phyloP scores from a whole-genome alignment of 371 early-diverging fungal genomes.

The Mortierella sp. region DNA sequence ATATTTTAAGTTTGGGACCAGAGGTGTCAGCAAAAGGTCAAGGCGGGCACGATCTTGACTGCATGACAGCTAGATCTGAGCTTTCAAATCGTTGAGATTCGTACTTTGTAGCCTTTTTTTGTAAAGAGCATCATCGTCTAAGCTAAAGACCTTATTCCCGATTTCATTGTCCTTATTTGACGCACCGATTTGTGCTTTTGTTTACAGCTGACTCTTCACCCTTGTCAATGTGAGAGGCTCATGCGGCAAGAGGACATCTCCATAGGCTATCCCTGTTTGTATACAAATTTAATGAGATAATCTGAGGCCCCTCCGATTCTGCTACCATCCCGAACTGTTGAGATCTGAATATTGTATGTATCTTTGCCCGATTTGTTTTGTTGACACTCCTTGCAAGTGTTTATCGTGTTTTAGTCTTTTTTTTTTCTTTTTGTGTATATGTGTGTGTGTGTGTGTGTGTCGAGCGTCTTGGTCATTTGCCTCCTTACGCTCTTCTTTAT shows the following conservation, averaged over 20 bases:
- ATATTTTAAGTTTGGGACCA: background rate
- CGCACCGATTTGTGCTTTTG: background rate
- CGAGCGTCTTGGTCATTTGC: background rate
- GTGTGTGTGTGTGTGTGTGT: background rate
- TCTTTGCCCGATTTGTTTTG: background rate
- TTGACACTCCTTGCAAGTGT: background rate
- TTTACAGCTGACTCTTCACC: slow-evolving; percentile 2
- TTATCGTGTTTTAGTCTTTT: background rate
- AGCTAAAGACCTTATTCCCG: background rate
- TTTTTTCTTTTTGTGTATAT: too few relatives aligned
- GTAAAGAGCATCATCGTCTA: slow-evolving; percentile 1
- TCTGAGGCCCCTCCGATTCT: background rate
- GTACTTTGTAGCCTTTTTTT: background rate
- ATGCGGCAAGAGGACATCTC: background rate
- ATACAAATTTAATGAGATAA: slow-evolving; percentile 1
- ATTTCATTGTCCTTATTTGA: slow-evolving; percentile 1
- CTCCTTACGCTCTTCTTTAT: background rate
- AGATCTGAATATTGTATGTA: background rate
- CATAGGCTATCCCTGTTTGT: background rate
- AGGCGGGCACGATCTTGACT: slow-evolving; percentile 7
- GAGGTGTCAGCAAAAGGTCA: background rate
- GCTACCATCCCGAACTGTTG: background rate
- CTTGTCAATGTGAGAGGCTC: background rate
- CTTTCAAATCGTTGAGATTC: background rate
- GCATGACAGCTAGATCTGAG: slow-evolving; percentile 1